Conservation (phyloP, 441 rosid genomes). For the Biscutella laevigata region DNA sequence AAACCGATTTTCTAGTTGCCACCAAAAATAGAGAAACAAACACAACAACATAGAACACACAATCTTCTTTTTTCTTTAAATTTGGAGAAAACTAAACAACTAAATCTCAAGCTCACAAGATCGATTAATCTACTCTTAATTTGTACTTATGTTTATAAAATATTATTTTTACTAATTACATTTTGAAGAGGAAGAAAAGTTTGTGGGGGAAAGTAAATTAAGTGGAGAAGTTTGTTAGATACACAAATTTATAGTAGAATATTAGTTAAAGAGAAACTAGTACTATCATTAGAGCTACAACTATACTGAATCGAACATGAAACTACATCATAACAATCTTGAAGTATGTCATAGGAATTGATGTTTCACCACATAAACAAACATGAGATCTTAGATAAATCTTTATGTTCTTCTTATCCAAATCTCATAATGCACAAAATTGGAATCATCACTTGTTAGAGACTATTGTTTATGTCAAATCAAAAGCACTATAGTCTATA, state of each 20-base stretch:
- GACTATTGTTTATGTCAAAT: background rate
- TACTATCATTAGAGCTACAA: background rate
- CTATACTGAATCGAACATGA: background rate
- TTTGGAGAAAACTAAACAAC: no score
- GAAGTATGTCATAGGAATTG: background rate
- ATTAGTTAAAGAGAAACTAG: conserved; percentile 9
- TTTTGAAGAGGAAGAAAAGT: background rate
- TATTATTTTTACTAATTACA: no score
- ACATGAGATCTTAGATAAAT: conserved; percentile 2
- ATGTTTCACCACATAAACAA: conserved; percentile 6
- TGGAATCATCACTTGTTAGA: conserved; percentile 15
- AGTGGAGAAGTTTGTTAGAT: background rate
- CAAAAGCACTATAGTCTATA: conserved; percentile 19
- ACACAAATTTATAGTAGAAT: background rate
- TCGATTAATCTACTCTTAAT: no score
- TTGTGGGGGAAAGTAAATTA: background rate
- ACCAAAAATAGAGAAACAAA: no score
- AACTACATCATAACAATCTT: background rate
- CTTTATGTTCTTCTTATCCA: conserved; percentile 20
- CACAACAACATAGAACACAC: no score
- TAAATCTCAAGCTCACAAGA: no score
- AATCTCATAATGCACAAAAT: conserved; percentile 2
- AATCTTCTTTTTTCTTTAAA: no score
- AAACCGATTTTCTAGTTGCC: no score
- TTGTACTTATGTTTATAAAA: no score